Evolutionary conservation across 2,329 filamentous ascomycete species (phyloP).

Genomic region (Exophiala spinifera): DNA sequence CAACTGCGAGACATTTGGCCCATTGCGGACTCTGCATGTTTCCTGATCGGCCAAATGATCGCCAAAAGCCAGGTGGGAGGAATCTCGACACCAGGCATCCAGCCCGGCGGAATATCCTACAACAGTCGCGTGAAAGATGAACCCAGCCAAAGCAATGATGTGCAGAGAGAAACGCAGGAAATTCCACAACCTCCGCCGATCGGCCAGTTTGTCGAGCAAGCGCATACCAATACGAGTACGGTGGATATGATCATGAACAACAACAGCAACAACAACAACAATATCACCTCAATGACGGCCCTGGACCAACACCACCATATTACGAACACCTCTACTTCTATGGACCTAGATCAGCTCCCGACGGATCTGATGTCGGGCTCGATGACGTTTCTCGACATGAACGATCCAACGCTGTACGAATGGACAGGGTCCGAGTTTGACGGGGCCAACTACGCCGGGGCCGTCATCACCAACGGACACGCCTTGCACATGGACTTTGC

Average conservation of each 20-base stretch:
- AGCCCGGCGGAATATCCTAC: conserved; percentile 3
- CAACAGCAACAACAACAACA: no score
- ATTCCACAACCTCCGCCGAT: not conserved
- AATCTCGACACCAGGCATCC: conserved; percentile 9
- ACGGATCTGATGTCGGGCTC: not conserved
- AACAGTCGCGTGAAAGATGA: not conserved
- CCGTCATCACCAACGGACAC: conserved; percentile 17
- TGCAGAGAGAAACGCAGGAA: not conserved
- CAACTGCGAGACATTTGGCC: conserved; percentile 23
- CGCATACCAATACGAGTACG: no score
- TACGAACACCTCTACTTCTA: not conserved
- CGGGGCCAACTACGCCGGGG: conserved; percentile 6
- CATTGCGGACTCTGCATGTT: conserved; percentile 23
- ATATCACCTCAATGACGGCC: no score
- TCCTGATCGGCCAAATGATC: conserved; percentile 24
- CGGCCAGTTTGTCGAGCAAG: not conserved
- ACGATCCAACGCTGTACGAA: not conserved
- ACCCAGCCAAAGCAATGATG: not conserved
- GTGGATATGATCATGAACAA: no score
- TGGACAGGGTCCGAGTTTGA: conserved; percentile 11
- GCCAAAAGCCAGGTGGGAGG: conserved; percentile 17
- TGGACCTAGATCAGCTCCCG: not conserved
- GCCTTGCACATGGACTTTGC: conserved; percentile 21
- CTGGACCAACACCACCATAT: not conserved
- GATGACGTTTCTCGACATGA: not conserved